Evolutionary conservation across 495 filamentous ascomycete genomes (phyloP).

Genomic region (Massariosphaeria phaeospora): DNA sequence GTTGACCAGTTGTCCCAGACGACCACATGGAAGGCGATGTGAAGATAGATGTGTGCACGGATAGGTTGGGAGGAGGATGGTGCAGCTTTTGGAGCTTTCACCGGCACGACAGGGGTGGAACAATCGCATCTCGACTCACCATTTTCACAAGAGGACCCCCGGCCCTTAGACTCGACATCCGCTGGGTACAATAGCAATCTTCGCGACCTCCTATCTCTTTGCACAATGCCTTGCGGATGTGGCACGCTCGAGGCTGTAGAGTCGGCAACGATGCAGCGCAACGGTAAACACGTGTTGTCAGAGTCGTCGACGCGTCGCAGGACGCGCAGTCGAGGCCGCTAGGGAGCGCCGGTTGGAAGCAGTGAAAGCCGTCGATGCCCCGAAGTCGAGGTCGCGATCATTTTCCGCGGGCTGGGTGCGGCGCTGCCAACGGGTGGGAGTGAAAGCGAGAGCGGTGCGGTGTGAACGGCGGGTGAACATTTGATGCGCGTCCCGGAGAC

Average conservation of each 20-base stretch:
- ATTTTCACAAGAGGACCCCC: neutral
- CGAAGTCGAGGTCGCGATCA: constrained; percentile 5
- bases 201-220: too few species aligned
- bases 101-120: too few species aligned
- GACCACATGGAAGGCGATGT: too few species aligned
- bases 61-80: too few species aligned
- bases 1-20: too few species aligned
- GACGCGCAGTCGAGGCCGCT: neutral
- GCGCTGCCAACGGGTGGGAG: constrained; percentile 3
- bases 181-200: neutral
- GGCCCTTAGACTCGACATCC: neutral
- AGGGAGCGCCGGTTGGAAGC: constrained; percentile 4
- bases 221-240: neutral
- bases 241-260: neutral
- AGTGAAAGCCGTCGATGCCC: constrained; percentile 7
- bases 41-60: too few species aligned
- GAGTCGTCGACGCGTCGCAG: constrained; percentile 8
- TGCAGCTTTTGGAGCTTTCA: too few species aligned
- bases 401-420: constrained; percentile 4
- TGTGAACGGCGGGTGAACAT: neutral
- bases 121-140: neutral
- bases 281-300: constrained; percentile 10
- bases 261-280: neutral
- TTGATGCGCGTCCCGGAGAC: constrained; percentile 6
- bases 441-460: neutral